Base-by-base conservation (phyloP, 257 asterid genomes). In the Nemophila menziesii region DNA sequence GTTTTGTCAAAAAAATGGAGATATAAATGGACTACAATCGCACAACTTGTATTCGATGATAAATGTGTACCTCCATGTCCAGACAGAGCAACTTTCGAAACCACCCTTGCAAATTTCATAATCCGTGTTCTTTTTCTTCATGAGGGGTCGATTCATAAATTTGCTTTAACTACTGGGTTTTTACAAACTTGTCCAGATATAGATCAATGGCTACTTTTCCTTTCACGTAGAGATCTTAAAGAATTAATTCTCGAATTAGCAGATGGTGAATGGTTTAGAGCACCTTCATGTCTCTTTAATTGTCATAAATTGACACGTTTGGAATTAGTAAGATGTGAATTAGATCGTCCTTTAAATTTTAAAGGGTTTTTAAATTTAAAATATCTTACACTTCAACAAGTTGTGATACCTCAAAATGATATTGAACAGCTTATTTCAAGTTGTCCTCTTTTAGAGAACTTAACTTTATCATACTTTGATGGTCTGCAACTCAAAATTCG, bases 121-220 rank as follows among this genome's bases (percentile, higher is more conserved):
- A 70, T 80, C 46, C 69, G 63, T 5, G 58, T 61, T 49, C 68
- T 90, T 58, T 73, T 90, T 46, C 89, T 79, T 47, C 99, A 85
- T 33, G 75, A 81, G 11, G 99, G 96, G 1, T 93, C 99, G 0
- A 68, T 90, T 51, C 92, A 77, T 54, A 82, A 85, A 59, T 90
- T 85, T 45, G 61, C 68, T 8, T 61, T 90, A 12, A 60, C 70
- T 23, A 66, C 71, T 61, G 58, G 73, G 5, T 74, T 55, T 54
- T 50, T 82, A 52, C 64, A 56, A 43, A 53, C 59, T 61, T 62
- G 71, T 22, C 78, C 85, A 23, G 78, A 72, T 57, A 66, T 90
- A 33, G 85, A 85, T 54, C 94, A 85, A 29, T 85, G 94, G 99
- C 68, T 90, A 43, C 96, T 81, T 55, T 81, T 77, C 69, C 57